A percentile compares a stretch with the other conserved stretches of the same genome.
phyloP scores from a whole-genome alignment of 1,139 yeast genomes.

The Wickerhamomyces sp. region DNA sequence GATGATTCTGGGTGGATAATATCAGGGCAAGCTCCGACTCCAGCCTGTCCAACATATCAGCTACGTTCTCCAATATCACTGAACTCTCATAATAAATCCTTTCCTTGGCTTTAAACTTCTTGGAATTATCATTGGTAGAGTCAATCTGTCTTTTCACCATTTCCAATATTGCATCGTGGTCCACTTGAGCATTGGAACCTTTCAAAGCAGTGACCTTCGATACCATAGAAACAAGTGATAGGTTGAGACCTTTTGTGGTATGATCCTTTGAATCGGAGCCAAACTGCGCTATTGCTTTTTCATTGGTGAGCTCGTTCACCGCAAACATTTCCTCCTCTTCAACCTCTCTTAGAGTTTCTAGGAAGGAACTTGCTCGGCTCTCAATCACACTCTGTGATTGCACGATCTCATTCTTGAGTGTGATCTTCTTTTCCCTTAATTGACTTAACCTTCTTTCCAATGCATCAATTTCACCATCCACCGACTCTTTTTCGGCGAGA shows the following conservation, averaged over 20 bases:
- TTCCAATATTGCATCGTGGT: conserved; percentile 21
- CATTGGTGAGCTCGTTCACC: conserved; percentile 21
- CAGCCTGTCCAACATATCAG: conserved; percentile 20
- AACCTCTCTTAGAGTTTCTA: conserved; percentile 36
- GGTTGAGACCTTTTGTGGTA: too few species aligned
- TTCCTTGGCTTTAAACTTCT: conserved; percentile 17
- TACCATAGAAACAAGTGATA: neutral
- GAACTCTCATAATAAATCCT: conserved; percentile 23
- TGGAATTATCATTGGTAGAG: conserved; percentile 24
- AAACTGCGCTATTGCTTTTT: conserved; percentile 15
- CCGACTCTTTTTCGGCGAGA: conserved; percentile 34
- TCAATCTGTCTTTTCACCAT: conserved; percentile 26
- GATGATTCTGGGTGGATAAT: conserved; percentile 17
- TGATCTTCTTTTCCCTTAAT: conserved; percentile 35
- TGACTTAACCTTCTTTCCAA: conserved; percentile 36
- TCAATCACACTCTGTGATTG: conserved; percentile 52
- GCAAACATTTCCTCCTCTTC: conserved; percentile 38
- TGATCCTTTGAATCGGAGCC: neutral
- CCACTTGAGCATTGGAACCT: conserved; percentile 1
- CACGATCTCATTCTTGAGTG: conserved; percentile 39
- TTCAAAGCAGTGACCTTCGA: neutral
- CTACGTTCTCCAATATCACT: conserved; percentile 36
- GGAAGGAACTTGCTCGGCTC: conserved; percentile 42
- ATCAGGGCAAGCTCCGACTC: conserved; percentile 16
- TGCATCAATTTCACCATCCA: conserved; percentile 39